Conservation (phyloP, 139 green algal species). For the Axilococcus clingmanii region DNA sequence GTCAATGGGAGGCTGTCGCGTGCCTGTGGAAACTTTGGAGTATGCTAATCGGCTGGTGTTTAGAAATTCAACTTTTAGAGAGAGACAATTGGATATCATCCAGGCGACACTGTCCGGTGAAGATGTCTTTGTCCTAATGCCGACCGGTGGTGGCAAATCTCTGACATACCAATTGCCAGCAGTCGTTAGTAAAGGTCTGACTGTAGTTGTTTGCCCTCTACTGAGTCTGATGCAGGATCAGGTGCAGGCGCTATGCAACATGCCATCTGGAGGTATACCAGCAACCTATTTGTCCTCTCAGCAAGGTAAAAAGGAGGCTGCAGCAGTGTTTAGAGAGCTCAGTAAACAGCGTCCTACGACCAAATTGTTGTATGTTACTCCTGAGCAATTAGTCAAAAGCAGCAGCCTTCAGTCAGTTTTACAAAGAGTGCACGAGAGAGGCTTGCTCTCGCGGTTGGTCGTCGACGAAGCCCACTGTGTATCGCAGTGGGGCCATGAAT, state of each 20-base stretch:
- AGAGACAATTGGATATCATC: conserved; percentile 55
- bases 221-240: conserved; percentile 92
- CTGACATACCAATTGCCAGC: conserved; percentile 65
- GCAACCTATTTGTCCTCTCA: conserved; percentile 66
- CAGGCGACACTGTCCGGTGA: conserved; percentile 45
- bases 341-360: conserved; percentile 38
- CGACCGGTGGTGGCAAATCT: conserved; percentile 79
- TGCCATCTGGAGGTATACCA: conserved; percentile 51
- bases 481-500: conserved; percentile 66
- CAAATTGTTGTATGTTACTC: conserved; percentile 86
- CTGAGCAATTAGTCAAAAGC: conserved; percentile 52
- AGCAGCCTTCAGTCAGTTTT: conserved; percentile 19
- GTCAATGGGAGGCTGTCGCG: not conserved
- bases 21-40: conserved; percentile 29
- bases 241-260: conserved; percentile 41
- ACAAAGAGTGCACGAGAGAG: conserved; percentile 9
- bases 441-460: conserved; percentile 51
- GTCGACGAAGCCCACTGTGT: conserved; percentile 76
- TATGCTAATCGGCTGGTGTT: conserved; percentile 42
- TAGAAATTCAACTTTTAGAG: conserved; percentile 45
- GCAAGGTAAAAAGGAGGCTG: conserved; percentile 38
- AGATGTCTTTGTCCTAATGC: conserved; percentile 90
- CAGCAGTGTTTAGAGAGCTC: conserved; percentile 57
- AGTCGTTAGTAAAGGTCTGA: conserved; percentile 60
- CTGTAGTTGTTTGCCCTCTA: conserved; percentile 90